Conservation (phyloP, 805 yeast species). For the Ogataea nakhonphanomensis region DNA sequence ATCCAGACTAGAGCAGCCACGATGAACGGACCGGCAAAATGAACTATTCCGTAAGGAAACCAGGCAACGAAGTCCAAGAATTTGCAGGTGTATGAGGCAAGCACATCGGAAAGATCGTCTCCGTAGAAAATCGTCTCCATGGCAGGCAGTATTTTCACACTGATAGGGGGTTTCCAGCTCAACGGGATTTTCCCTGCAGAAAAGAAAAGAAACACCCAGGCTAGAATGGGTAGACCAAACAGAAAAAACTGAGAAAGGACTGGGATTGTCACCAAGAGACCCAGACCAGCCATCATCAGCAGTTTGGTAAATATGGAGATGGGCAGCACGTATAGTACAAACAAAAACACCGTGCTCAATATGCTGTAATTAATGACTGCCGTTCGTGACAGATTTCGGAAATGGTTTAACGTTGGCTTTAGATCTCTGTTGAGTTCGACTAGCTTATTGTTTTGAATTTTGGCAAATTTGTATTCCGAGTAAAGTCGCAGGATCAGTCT, state of each 20-base stretch:
- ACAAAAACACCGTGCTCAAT: conserved; percentile 48
- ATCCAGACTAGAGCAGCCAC: conserved; percentile 74
- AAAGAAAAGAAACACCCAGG: conserved; percentile 85
- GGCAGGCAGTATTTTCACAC: conserved; percentile 85
- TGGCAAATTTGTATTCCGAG: conserved; percentile 18
- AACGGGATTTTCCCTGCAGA: conserved; percentile 72
- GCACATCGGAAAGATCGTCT: conserved; percentile 78
- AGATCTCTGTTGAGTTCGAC: conserved; percentile 17
- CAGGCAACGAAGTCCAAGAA: conserved; percentile 83
- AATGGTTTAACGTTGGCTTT: conserved; percentile 23
- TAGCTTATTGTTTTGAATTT: conserved; percentile 19
- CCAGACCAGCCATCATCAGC: conserved; percentile 36
- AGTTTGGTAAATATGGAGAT: conserved; percentile 41
- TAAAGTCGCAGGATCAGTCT: conserved; percentile 19
- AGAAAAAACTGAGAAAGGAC: conserved; percentile 79
- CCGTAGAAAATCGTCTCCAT: conserved; percentile 90
- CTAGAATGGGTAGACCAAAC: conserved; percentile 74
- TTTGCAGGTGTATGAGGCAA: conserved; percentile 67
- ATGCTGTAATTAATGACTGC: conserved; percentile 40
- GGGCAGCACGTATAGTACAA: conserved; percentile 59
- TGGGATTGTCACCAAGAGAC: conserved; percentile 60
- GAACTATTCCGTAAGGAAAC: conserved; percentile 90
- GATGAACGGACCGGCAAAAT: conserved; percentile 82
- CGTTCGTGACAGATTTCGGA: conserved; percentile 25
- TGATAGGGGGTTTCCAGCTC: conserved; percentile 78